Evolutionary conservation across 2,329 filamentous ascomycete species (phyloP), one percentile per base, ranked within the genome.

Genomic region (Trichoderma lentiforme): DNA sequence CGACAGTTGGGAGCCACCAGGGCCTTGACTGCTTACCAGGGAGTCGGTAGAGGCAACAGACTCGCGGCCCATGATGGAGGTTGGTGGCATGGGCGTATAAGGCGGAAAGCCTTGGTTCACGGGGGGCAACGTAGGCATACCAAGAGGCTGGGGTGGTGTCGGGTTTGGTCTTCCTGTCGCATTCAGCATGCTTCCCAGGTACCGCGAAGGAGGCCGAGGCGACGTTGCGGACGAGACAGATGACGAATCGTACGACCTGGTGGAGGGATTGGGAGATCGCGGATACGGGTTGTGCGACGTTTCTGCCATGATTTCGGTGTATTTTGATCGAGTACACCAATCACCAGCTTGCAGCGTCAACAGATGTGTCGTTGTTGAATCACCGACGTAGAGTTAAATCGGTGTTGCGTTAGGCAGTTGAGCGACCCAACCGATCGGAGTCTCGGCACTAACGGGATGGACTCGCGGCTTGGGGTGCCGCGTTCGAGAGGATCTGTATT

Each of bases 151-250:
- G 73, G 85, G 82, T 72, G 85, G 83, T 56, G 82, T 81, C 76
- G 84, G 81, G 78, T 85, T 84, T 68, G 85, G 80, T 76, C 87
- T 85, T 71, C 84, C 82, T 75, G 84, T 86, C 74, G 84, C 81
- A 78, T 83, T 84, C 83, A 89, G 86, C 74, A 87, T 80, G 70
- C 84, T 85, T 75, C 85, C 76, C 4, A 87, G 79, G 78, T 88
- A 88, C 76, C 86, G 85, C 73, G 84, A 81, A 71, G 86, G 82
- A 70, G 85, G 84, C 75, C 85, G 86, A 64, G 89, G 89, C 24
- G 89, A 91, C 32, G 88, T 86, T 71, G 88, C 86, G 72, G 89
- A 90, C 30, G 88, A 89, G 76, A 89, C 87, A 62, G 88, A 89
- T 12, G 88, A 90, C 73, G 88, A 90, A 81, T 89, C 88, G 85